Evolutionary conservation across 108 stramenopile genomes (phyloP).

Genomic region (Mediolabrus comicus): DNA sequence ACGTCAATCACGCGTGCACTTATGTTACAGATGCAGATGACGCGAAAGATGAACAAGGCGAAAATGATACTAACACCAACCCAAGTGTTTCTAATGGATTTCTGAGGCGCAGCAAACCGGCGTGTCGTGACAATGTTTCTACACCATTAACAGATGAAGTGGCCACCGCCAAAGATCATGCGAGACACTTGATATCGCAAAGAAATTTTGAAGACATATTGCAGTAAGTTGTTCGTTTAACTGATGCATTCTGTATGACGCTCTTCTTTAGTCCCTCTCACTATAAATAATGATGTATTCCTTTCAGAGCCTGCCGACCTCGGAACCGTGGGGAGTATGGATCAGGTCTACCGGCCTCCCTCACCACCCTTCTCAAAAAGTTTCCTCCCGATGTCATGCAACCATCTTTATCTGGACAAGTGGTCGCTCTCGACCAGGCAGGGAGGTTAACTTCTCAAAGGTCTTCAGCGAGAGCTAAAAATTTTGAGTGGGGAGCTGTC

Average conservation of each 20-base stretch:
- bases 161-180: slow-evolving; percentile 35
- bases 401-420: background rate
- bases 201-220: slow-evolving; percentile 81
- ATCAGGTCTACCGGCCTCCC: slow-evolving; percentile 32
- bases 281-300: too few species aligned
- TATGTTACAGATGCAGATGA: background rate
- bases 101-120: slow-evolving; percentile 13
- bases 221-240: too few species aligned
- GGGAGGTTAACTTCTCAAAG: slow-evolving; percentile 3
- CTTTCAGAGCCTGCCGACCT: slow-evolving; percentile 84
- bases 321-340: slow-evolving; percentile 46
- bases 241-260: too few species aligned
- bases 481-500: slow-evolving; percentile 45
- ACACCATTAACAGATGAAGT: background rate
- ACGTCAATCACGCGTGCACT: background rate
- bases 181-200: slow-evolving; percentile 71
- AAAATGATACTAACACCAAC: slow-evolving; percentile 1
- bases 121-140: background rate
- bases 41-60: slow-evolving; percentile 12
- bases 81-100: slow-evolving; percentile 52
- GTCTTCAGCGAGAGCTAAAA: slow-evolving; percentile 9
- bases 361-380: slow-evolving; percentile 27
- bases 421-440: background rate
- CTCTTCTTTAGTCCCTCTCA: too few species aligned
- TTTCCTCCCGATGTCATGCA: background rate